Percentiles rank a stretch among this genome's conserved stretches.
phyloP scores from a whole-genome alignment of 768 basidiomycete species.

The Tylopilus vinaceipallidus region DNA sequence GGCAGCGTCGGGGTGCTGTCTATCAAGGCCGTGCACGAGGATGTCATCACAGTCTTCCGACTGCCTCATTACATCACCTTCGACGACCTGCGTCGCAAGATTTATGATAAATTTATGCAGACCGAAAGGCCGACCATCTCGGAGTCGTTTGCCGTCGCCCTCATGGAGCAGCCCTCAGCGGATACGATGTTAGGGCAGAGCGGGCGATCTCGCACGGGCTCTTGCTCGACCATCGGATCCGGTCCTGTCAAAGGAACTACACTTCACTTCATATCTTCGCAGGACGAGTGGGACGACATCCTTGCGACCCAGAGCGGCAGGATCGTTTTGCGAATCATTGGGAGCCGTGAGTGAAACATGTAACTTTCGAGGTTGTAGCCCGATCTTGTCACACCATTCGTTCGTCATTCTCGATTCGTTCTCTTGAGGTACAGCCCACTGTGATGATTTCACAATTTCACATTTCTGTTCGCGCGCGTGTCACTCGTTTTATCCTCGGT shows the following conservation, averaged over 20 bases:
- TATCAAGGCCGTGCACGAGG: conserved; percentile 65
- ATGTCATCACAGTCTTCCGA: conserved; percentile 63
- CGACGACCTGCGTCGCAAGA: conserved; percentile 50
- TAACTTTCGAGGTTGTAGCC: no score
- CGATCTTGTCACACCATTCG: no score
- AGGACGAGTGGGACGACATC: conserved; percentile 60
- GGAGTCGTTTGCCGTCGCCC: conserved; percentile 54
- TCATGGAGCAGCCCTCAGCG: conserved; percentile 39
- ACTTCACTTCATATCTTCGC: conserved; percentile 48
- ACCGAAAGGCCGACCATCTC: conserved; percentile 57
- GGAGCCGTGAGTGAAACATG: conserved; percentile 25
- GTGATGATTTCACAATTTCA: conserved; percentile 1
- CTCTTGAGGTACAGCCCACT: no score
- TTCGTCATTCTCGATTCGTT: not conserved
- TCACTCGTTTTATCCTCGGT: not conserved
- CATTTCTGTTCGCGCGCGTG: not conserved
- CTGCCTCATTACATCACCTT: conserved; percentile 46
- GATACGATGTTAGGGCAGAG: conserved; percentile 5
- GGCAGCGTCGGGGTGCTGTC: conserved; percentile 35
- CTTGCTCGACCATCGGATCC: conserved; percentile 36
- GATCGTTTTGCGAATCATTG: conserved; percentile 53
- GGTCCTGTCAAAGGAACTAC: conserved; percentile 12
- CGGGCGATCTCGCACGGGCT: conserved; percentile 31
- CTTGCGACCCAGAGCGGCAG: conserved; percentile 45
- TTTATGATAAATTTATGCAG: conserved; percentile 66